Base-by-base conservation (phyloP, 2,329 filamentous ascomycete genomes). In the Xylariaceae sp. region DNA sequence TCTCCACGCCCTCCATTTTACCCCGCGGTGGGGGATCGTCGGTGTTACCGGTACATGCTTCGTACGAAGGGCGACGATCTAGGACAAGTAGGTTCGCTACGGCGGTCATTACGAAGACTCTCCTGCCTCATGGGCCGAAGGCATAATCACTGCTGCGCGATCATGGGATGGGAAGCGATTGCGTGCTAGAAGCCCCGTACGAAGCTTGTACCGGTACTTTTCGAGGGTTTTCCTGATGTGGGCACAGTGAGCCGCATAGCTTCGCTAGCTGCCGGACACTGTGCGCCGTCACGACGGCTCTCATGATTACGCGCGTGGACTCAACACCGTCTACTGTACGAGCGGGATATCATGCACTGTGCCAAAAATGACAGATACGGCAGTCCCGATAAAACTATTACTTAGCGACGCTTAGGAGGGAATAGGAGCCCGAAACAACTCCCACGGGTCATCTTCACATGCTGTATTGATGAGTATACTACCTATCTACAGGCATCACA, bases 11-110 rank as follows among this genome's bases (percentile, higher is more conserved):
- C 23, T 30, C 23, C 37, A 10, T 42, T 10, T 67, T 71, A 72
- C 71, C 71, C 71, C 70, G 69, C 70, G 65, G 69, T 68, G 37
- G 69, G 68, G 67, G 69, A 69, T 67, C 59, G 64, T 68, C 64
- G 60, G 37, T 42, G 23, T 30, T 30, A 42, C 8, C 37, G 37
- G 37, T 42, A 42, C 37, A 42, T 10, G 8, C 37, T 42, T 42
- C 37, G 37, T 13, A 42, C 37, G 37, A 10, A 9, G 37, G 8
- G 8, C 37, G 37, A 42, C 9, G 23, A 30, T 30, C 23, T 30
- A 30, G 23, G 23, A 30, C 23, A 30, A 30, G 23, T 30, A 30
- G 23, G 23, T 30, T 30, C 23, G 23, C 23, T 30, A 30, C 23
- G 4, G 3, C 23, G 23, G 23, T 5, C 23, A 30, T 30, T 30